phyloP scores from a whole-genome alignment of 225 moss, liverwort and hornwort genomes.

The Polytrichum commune region DNA sequence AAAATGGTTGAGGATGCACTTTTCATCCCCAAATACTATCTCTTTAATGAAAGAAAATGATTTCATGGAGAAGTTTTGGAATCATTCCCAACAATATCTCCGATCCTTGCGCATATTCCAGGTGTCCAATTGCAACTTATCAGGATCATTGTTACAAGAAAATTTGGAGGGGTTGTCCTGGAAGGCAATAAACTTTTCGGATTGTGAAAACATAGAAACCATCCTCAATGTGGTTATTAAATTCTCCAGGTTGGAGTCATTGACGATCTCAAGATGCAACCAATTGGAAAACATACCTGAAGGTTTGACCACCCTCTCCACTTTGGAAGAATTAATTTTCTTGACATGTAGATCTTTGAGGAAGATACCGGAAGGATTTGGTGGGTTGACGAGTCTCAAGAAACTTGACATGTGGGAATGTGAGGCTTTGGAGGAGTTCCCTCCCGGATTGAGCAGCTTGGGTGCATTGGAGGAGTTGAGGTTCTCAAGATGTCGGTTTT shows the following conservation, averaged over 20 bases:
- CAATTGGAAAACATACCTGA: neutral
- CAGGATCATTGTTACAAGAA: neutral
- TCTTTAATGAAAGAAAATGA: neutral
- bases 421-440: no score
- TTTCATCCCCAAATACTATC: neutral
- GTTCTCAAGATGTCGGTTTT: no score
- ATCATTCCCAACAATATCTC: neutral
- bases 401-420: no score
- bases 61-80: neutral
- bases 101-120: neutral
- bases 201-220: neutral
- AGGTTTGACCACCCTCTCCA: no score
- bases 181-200: neutral
- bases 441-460: no score
- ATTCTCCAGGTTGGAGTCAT: neutral
- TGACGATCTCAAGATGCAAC: neutral
- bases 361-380: no score
- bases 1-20: neutral
- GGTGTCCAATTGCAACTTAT: neutral
- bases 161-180: neutral
- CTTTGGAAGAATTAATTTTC: no score
- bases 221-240: neutral
- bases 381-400: no score
- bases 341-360: no score
- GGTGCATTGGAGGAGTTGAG: no score